phyloP scores from a whole-genome alignment of 148 eudicot genomes.

The Silene uniflora region DNA sequence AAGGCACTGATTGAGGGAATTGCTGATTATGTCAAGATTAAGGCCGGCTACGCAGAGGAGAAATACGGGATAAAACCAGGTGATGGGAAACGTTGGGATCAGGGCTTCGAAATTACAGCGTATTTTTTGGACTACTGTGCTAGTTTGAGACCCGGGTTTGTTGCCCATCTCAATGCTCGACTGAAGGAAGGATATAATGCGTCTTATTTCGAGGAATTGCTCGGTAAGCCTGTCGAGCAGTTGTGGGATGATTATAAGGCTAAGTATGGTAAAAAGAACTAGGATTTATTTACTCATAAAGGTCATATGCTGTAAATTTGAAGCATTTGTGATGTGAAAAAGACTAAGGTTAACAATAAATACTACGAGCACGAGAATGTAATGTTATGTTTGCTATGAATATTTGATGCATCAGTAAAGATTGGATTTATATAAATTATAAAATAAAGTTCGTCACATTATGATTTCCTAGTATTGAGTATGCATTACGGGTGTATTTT shows the following conservation, averaged over 20 bases:
- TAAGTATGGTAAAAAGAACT: conserved; percentile 25
- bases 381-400: neutral
- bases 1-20: conserved; percentile 41
- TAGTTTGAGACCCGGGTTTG: conserved; percentile 38
- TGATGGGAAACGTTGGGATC: conserved; percentile 42
- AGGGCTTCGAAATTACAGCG: conserved; percentile 44
- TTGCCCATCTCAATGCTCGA: conserved; percentile 38
- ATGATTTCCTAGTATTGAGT: no score
- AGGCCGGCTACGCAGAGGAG: conserved; percentile 37
- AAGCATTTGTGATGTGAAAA: neutral
- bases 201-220: conserved; percentile 31
- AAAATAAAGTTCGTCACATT: neutral
- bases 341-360: neutral
- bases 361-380: neutral
- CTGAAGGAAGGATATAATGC: conserved; percentile 36
- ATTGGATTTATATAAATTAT: neutral
- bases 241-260: conserved; percentile 32
- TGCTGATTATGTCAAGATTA: conserved; percentile 50
- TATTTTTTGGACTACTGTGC: conserved; percentile 49
- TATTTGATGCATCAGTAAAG: neutral
- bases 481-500: no score
- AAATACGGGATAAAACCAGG: conserved; percentile 37
- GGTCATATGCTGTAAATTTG: no score
- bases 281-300: neutral
- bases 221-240: conserved; percentile 39